Percentiles rank a stretch among this genome's conserved stretches.
Evolutionary conservation across 371 early-diverging fungal species (phyloP).

Genomic region (Umbelopsis sp.): DNA sequence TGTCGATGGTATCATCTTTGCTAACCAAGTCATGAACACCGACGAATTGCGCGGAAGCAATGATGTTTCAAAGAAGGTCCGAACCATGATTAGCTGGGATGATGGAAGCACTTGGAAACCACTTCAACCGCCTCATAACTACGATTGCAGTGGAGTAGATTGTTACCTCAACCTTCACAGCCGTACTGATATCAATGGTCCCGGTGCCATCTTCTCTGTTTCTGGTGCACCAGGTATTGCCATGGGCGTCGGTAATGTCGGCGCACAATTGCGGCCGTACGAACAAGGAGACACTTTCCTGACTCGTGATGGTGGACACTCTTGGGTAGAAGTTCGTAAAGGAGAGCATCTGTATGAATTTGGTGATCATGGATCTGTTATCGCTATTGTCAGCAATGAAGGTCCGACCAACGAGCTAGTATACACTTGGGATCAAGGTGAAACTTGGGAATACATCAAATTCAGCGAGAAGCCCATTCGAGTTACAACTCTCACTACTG

Average conservation of each 20-base stretch:
- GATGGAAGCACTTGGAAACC: constrained; percentile 82
- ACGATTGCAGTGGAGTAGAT: constrained; percentile 52
- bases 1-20: constrained; percentile 86
- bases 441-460: constrained; percentile 59
- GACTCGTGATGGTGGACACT: constrained; percentile 83
- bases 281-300: constrained; percentile 74
- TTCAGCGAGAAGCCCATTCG: constrained; percentile 53
- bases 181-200: constrained; percentile 66
- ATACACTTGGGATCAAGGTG: constrained; percentile 73
- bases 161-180: constrained; percentile 81
- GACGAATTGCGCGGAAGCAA: constrained; percentile 55
- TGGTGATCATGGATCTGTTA: constrained; percentile 81
- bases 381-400: constrained; percentile 72
- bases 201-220: constrained; percentile 71
- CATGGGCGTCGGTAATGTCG: constrained; percentile 91
- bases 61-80: constrained; percentile 66
- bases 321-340: constrained; percentile 68
- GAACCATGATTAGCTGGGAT: constrained; percentile 82
- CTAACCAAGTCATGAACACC: constrained; percentile 83
- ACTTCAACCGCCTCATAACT: constrained; percentile 64
- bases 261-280: constrained; percentile 62
- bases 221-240: constrained; percentile 84
- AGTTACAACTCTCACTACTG: constrained; percentile 60
- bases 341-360: constrained; percentile 72
- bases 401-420: constrained; percentile 70